Evolutionary conservation across 768 basidiomycete species (phyloP).

Genomic region (Lentinula raphanica): DNA sequence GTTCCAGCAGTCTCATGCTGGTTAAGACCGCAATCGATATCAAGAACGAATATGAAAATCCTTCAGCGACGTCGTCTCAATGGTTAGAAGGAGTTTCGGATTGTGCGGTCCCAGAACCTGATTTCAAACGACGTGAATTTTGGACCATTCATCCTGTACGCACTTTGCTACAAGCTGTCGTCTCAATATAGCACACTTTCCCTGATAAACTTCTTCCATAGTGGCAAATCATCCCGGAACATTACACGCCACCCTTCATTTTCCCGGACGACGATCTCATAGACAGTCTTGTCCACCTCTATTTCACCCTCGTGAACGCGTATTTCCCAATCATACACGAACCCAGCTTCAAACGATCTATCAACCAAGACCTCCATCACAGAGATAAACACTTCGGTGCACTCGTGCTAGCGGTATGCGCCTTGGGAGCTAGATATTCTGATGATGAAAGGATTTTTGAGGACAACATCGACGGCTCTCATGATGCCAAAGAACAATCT

Average conservation of each 20-base stretch:
- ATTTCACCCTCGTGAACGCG: conserved; percentile 38
- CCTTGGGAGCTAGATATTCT: conserved; percentile 39
- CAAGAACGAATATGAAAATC: conserved; percentile 27
- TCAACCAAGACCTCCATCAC: conserved; percentile 33
- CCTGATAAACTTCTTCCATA: conserved; percentile 1
- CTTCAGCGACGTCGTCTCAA: not conserved
- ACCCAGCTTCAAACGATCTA: conserved; percentile 40
- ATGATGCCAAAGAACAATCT: conserved; percentile 23
- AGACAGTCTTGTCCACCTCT: conserved; percentile 40
- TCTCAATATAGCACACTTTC: too few relatives aligned
- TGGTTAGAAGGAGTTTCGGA: not conserved
- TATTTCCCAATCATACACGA: conserved; percentile 46
- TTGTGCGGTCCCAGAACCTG: not conserved
- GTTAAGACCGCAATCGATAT: conserved; percentile 33
- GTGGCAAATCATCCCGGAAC: conserved; percentile 12
- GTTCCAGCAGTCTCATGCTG: conserved; percentile 28
- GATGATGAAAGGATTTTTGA: conserved; percentile 34
- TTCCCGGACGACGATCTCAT: conserved; percentile 38
- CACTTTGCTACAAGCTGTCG: not conserved
- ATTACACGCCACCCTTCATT: conserved; percentile 14
- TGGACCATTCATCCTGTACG: conserved; percentile 19
- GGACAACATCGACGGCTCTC: not conserved
- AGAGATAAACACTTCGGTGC: conserved; percentile 35
- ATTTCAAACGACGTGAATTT: conserved; percentile 13
- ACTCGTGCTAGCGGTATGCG: conserved; percentile 48